A percentile compares a stretch with the other conserved stretches of the same genome.
Conservation (phyloP, 345 rosid species). For the Rhodamnia rubescens region DNA sequence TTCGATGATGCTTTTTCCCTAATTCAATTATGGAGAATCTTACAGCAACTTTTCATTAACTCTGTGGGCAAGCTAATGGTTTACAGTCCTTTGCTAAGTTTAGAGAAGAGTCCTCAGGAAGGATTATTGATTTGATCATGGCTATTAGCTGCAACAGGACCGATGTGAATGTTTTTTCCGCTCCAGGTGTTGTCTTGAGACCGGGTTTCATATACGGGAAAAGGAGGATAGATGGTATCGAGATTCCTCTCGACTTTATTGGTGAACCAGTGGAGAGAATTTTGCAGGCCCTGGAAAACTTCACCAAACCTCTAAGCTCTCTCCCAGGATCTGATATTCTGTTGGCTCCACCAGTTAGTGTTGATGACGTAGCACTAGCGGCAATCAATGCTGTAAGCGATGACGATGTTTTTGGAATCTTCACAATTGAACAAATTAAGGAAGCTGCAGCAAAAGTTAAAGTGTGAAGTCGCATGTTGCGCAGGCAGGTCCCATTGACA, state of each 20-base stretch:
- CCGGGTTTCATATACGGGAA: constrained; percentile 85
- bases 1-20: not conserved
- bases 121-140: not conserved
- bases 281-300: constrained; percentile 37
- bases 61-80: not conserved
- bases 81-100: not conserved
- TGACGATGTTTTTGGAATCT: constrained; percentile 71
- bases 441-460: constrained; percentile 71
- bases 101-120: not conserved
- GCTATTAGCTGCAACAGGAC: not conserved
- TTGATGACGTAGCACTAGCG: constrained; percentile 74
- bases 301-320: constrained; percentile 53
- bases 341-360: constrained; percentile 73
- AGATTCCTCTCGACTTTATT: constrained; percentile 69
- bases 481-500: not conserved
- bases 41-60: not conserved
- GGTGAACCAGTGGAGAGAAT: constrained; percentile 69
- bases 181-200: constrained; percentile 68
- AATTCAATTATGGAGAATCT: not conserved
- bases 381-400: constrained; percentile 53
- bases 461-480: constrained; percentile 10
- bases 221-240: constrained; percentile 57
- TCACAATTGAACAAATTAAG: constrained; percentile 92
- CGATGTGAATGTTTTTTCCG: not conserved
- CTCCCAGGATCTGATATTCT: constrained; percentile 78